phyloP scores from a whole-genome alignment of 148 eudicot genomes.

The Persicaria maculosa region DNA sequence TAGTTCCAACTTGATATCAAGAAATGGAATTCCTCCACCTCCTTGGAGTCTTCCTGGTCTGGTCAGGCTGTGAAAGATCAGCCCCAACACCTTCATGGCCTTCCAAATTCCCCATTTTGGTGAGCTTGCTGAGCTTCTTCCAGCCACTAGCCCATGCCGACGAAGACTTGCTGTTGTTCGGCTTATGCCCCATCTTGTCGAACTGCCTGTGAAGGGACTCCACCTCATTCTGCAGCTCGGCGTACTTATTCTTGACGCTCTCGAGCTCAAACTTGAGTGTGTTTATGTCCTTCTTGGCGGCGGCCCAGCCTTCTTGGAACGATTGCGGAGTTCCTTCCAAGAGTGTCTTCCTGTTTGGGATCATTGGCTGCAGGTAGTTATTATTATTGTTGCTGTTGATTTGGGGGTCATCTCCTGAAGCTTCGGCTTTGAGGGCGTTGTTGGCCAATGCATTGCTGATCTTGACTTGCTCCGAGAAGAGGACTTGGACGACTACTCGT shows the following conservation, averaged over 20 bases:
- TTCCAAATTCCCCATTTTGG: slow-evolving; percentile 50
- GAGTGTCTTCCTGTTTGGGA: slow-evolving; percentile 57
- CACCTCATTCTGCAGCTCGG: slow-evolving; percentile 76
- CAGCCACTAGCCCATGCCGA: slow-evolving; percentile 86
- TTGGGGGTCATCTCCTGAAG: slow-evolving; percentile 3
- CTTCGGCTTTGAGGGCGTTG: slow-evolving; percentile 36
- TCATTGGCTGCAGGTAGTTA: slow-evolving; percentile 54
- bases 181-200: slow-evolving; percentile 57
- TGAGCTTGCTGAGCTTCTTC: slow-evolving; percentile 83
- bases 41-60: slow-evolving; percentile 48
- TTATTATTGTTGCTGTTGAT: background rate
- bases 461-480: slow-evolving; percentile 92
- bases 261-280: slow-evolving; percentile 88
- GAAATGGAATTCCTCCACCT: slow-evolving; percentile 99
- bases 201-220: slow-evolving; percentile 72
- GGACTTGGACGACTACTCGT: slow-evolving; percentile 87
- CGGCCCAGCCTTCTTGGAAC: slow-evolving; percentile 94
- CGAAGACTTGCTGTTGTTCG: slow-evolving; percentile 28
- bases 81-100: slow-evolving; percentile 38
- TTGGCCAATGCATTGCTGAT: slow-evolving; percentile 85
- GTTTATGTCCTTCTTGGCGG: slow-evolving; percentile 88
- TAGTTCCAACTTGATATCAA: slow-evolving; percentile 10
- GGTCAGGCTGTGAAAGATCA: slow-evolving; percentile 33
- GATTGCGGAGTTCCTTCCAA: slow-evolving; percentile 95
- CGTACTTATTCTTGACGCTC: slow-evolving; percentile 68